Conservation (phyloP, 2,329 filamentous ascomycete genomes). For the Canariomyces notabilis region DNA sequence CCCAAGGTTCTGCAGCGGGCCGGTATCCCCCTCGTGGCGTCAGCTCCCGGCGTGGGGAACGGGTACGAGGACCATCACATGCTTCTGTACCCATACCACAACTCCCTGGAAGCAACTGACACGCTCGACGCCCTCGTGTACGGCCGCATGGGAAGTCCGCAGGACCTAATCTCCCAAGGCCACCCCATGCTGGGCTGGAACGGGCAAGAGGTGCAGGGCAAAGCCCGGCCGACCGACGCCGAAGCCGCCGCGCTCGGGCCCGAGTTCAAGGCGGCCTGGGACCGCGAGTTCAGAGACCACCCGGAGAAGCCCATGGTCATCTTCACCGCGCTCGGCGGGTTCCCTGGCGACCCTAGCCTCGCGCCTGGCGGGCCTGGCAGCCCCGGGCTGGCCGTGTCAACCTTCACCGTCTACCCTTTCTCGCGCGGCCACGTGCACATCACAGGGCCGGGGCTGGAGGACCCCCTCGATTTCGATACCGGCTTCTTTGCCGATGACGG, state of each 20-base stretch:
- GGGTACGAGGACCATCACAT: conserved; percentile 55
- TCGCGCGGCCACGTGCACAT: conserved; percentile 60
- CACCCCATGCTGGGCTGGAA: conserved; percentile 54
- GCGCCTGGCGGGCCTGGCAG: conserved; percentile 24
- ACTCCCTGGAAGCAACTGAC: conserved; percentile 31
- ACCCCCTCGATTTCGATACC: conserved; percentile 50
- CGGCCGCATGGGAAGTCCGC: conserved; percentile 40
- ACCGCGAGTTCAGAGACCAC: conserved; percentile 44
- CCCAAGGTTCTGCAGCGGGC: conserved; percentile 41
- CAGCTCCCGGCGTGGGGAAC: conserved; percentile 49
- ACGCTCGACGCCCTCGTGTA: conserved; percentile 48
- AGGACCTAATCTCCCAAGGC: conserved; percentile 41
- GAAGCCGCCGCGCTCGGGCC: conserved; percentile 49
- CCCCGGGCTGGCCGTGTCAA: conserved; percentile 39
- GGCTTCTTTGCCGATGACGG: conserved; percentile 51
- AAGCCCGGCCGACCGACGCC: conserved; percentile 49
- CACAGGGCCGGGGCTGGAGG: conserved; percentile 36
- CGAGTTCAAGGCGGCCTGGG: conserved; percentile 49
- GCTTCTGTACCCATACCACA: conserved; percentile 47
- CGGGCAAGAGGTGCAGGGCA: conserved; percentile 49
- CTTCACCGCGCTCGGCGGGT: conserved; percentile 35
- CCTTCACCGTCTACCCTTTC: conserved; percentile 55
- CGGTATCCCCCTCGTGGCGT: conserved; percentile 41
- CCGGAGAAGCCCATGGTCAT: conserved; percentile 46
- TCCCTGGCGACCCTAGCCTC: conserved; percentile 38